Percentiles rank a stretch among this genome's conserved stretches.
phyloP scores from a whole-genome alignment of 2,329 filamentous ascomycete genomes.

The Calonectria leucothoes region DNA sequence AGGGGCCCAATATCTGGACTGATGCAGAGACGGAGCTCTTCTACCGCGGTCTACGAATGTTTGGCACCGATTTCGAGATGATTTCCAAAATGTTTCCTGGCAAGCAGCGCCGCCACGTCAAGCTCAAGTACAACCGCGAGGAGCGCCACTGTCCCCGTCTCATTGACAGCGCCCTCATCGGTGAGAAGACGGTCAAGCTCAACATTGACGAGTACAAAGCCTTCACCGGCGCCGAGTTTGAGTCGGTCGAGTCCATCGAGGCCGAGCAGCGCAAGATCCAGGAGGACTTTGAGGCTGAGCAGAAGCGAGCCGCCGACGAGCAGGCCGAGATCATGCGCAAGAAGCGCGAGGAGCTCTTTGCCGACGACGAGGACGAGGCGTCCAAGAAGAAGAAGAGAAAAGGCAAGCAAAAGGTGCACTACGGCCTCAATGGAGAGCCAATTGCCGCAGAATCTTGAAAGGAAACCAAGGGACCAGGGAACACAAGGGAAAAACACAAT shows the following conservation, averaged over 20 bases:
- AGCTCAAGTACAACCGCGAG: conserved; percentile 86
- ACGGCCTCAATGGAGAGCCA: conserved; percentile 52
- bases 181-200: conserved; percentile 67
- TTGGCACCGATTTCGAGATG: conserved; percentile 86
- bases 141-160: conserved; percentile 74
- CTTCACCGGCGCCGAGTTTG: conserved; percentile 64
- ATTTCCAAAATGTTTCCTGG: conserved; percentile 81
- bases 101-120: conserved; percentile 79
- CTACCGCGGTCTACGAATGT: conserved; percentile 79
- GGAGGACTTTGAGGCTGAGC: conserved; percentile 58
- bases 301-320: conserved; percentile 57
- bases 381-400: conserved; percentile 49
- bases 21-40: conserved; percentile 79
- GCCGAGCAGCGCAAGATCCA: conserved; percentile 63
- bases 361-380: conserved; percentile 49
- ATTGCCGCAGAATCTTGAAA: conserved; percentile 40
- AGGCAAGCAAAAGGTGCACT: conserved; percentile 48
- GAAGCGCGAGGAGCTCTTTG: conserved; percentile 62
- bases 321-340: conserved; percentile 59
- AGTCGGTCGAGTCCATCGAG: conserved; percentile 66
- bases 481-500: conserved; percentile 12
- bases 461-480: not conserved
- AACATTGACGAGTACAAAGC: conserved; percentile 71
- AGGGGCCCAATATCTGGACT: conserved; percentile 76
- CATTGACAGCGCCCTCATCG: conserved; percentile 73